phyloP scores from a whole-genome alignment of 345 rosid genomes.

The Excoecaria cochinchinensis region DNA sequence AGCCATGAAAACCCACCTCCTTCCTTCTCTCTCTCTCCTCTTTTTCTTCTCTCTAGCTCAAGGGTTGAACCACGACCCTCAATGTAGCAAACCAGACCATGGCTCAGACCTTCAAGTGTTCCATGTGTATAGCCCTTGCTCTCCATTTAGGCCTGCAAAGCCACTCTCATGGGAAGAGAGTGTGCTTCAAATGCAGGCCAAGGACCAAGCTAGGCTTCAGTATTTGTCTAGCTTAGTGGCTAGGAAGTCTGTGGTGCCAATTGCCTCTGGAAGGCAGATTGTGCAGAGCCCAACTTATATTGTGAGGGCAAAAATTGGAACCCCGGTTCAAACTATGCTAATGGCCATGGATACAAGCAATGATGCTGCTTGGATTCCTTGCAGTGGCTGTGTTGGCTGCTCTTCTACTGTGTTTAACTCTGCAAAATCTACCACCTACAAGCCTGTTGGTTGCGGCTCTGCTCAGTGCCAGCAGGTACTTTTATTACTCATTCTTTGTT shows the following conservation, averaged over 20 bases:
- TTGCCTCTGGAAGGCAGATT: slow-evolving; percentile 84
- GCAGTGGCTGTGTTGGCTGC: slow-evolving; percentile 78
- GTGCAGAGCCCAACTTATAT: slow-evolving; percentile 83
- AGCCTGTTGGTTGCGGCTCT: slow-evolving; percentile 55
- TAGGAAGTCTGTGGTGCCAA: slow-evolving; percentile 64
- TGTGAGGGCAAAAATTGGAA: slow-evolving; percentile 69
- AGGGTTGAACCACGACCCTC: slow-evolving; percentile 31
- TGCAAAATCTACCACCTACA: slow-evolving; percentile 55
- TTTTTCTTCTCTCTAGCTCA: slow-evolving; percentile 34
- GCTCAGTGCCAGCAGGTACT: slow-evolving; percentile 81
- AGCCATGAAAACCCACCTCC: slow-evolving; percentile 34
- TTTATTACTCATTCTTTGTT: not conserved
- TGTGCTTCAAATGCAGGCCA: slow-evolving; percentile 59
- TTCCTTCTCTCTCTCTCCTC: slow-evolving; percentile 20
- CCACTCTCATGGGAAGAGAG: slow-evolving; percentile 76
- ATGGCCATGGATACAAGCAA: slow-evolving; percentile 90
- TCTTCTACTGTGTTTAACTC: slow-evolving; percentile 50
- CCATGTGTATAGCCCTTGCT: slow-evolving; percentile 74
- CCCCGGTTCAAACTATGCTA: slow-evolving; percentile 79
- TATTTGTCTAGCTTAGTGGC: slow-evolving; percentile 70
- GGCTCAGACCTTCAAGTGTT: slow-evolving; percentile 71
- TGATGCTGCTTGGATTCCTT: slow-evolving; percentile 86
- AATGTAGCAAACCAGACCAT: slow-evolving; percentile 45
- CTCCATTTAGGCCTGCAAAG: slow-evolving; percentile 58
- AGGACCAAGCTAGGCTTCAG: slow-evolving; percentile 70